Conservation (phyloP, 306 rosid genomes). For the Astragalus membranaceus region DNA sequence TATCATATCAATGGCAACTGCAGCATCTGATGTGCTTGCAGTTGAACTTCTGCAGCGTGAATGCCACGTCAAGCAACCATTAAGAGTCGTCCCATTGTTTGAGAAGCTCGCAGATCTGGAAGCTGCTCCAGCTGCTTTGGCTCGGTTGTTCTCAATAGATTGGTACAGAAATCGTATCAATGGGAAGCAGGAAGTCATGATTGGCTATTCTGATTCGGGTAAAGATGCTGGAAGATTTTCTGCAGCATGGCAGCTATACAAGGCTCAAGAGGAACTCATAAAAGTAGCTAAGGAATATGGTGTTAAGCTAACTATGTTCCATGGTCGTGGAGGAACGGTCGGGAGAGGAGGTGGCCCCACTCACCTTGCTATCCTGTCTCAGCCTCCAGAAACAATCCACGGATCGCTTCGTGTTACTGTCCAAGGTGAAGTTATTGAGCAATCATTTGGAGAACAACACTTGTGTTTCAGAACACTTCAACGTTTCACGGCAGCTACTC, state of each 20-base stretch:
- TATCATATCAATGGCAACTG: constrained; percentile 92
- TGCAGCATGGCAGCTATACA: constrained; percentile 89
- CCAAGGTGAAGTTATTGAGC: constrained; percentile 93
- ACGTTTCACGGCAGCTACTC: constrained; percentile 84
- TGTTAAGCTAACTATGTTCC: constrained; percentile 89
- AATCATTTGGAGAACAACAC: constrained; percentile 78
- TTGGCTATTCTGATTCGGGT: constrained; percentile 92
- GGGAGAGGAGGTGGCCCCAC: constrained; percentile 97
- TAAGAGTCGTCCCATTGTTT: constrained; percentile 86
- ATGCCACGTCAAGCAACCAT: constrained; percentile 58
- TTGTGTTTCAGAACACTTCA: constrained; percentile 87
- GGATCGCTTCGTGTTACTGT: constrained; percentile 95
- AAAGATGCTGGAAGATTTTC: constrained; percentile 95
- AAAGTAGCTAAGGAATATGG: constrained; percentile 75
- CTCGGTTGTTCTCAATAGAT: constrained; percentile 69
- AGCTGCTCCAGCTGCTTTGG: constrained; percentile 78
- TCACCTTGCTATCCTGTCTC: constrained; percentile 92
- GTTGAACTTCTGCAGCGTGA: constrained; percentile 86
- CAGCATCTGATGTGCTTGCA: constrained; percentile 85
- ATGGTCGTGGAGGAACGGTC: constrained; percentile 96
- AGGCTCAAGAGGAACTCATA: constrained; percentile 91
- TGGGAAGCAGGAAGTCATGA: constrained; percentile 97
- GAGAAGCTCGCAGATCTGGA: constrained; percentile 88
- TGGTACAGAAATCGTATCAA: constrained; percentile 71
- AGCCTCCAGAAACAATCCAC: constrained; percentile 84